Evolutionary conservation across 2,329 filamentous ascomycete species (phyloP), one percentile per base, ranked within the genome.

Genomic region (Penicillium fuscoglaucum): DNA sequence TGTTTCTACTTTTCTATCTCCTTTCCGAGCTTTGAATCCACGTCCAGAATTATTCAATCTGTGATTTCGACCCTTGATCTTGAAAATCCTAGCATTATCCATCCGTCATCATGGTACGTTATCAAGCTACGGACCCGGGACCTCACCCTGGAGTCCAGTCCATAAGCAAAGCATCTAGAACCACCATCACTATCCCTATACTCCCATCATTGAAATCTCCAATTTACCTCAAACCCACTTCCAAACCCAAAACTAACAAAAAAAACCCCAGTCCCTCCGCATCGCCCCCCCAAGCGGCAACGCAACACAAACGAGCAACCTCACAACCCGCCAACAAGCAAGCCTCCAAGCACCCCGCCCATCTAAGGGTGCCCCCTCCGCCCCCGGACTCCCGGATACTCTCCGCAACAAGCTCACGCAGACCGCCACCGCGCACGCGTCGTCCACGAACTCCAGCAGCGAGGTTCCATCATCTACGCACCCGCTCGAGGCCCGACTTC

Each of bases 301-400:
- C 81, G 78, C 86, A 68, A 86, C 82, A 68, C 82, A 84, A 72
- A 88, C 85, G 79, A 83, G 82, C 70, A 88, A 90, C 80, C 80
- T 76, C 69, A 85, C 82, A 67, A 83, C 84, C 73, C 77, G 86
- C 80, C 81, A 70, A 55, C 81, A 51, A 63, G 69, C 55, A 37
- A 59, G 70, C 52, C 55, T 55, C 41, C 65, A 46, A 80, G 81
- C 66, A 82, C 86, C 75, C 79, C 82, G 67, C 70, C 76, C 83
- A 72, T 84, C 83, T 65, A 83, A 84, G 68, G 86, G 85, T 56
- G 95, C 95, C 4, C 95, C 95, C 67, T 97, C 93, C 1, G 93
- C 92, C 17, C 93, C 93, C 0, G 93, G 93, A 67, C 83, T 98
- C 64, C 93, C 96, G 83, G 95, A 98, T 81, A 93, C 90, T 19